Base-by-base conservation (phyloP, 108 stramenopile genomes). In the Aurantiochytrium sp. region DNA sequence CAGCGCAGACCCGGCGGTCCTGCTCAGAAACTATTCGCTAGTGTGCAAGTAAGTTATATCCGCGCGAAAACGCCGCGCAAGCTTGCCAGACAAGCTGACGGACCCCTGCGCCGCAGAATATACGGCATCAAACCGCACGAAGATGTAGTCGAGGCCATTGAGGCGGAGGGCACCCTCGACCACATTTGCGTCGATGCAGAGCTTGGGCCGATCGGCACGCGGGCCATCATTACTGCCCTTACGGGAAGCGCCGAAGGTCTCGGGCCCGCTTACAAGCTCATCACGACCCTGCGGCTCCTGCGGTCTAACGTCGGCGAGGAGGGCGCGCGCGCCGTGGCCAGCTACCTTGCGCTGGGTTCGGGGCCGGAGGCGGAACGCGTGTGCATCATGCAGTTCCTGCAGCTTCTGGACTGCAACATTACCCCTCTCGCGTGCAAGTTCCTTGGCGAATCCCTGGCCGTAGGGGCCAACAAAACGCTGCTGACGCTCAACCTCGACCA, bases 331-430 rank as follows among this genome's bases (percentile, higher is more conserved):
- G 42, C 39, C 1, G 24, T 81, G 12, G 73, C 36, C n/a, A 12
- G 32, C 12, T 81, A 81, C 32, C 45, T 81, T 27, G 42, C 30
- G 6, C 12, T 48, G 42, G 73, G 45, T 6, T 30, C 8, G 15
- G 73, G 73, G 36, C 73, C 73, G 10, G 59, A 65, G 34, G 34
- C 59, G 34, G 73, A 81, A 6, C 42, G 73, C 6, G 24, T 41
- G 12, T 48, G 42, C 27, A 41, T 48, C 45, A 22, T 81, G 73
- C 39, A 41, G n/a, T 81, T 48, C 30, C 45, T 81, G 6, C 73
- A 81, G 73, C 73, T 81, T 48, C 39, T 81, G 17, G 73, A 81
- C 73, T 81, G 73, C 2, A 81, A 81, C 24, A 81, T 81, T 24
- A 48, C 73, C 32, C 73, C 73, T 17, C 42, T 81, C 10, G 12